phyloP scores from a whole-genome alignment of 2,329 filamentous ascomycete species.

The Hortaea sp. region DNA sequence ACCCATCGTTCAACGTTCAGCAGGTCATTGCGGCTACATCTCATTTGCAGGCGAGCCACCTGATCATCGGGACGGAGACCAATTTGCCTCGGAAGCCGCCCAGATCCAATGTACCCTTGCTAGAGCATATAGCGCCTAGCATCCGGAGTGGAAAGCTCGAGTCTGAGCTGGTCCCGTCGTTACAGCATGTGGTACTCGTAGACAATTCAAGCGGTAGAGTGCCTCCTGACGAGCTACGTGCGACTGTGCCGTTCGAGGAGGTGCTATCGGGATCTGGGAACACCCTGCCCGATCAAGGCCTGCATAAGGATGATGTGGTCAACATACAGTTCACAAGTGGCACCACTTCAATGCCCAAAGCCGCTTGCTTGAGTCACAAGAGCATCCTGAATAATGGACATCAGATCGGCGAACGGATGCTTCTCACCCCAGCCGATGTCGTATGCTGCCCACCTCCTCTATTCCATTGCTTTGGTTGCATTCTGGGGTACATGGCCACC shows the following conservation, averaged over 20 bases:
- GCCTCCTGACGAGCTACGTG: constrained; percentile 32
- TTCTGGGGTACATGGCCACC: constrained; percentile 93
- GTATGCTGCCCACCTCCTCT: constrained; percentile 53
- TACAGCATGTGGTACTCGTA: constrained; percentile 63
- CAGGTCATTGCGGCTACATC: constrained; percentile 71
- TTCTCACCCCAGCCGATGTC: constrained; percentile 60
- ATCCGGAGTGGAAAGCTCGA: constrained; percentile 29
- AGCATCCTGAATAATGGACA: constrained; percentile 89
- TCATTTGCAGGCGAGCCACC: constrained; percentile 61
- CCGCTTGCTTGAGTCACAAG: constrained; percentile 75
- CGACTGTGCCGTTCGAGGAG: constrained; percentile 35
- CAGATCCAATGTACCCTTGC: constrained; percentile 48
- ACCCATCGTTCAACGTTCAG: constrained; percentile 72
- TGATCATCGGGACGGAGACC: constrained; percentile 80
- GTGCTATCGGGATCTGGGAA: constrained; percentile 29
- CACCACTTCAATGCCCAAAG: constrained; percentile 81
- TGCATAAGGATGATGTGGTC: constrained; percentile 59
- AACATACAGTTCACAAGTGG: constrained; percentile 97
- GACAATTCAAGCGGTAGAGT: constrained; percentile 60
- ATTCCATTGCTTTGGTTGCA: constrained; percentile 72
- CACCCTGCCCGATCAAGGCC: constrained; percentile 39
- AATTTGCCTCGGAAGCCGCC: constrained; percentile 61
- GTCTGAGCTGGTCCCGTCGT: constrained; percentile 54
- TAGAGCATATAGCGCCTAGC: constrained; percentile 34
- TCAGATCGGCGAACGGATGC: constrained; percentile 78